Base-by-base conservation (phyloP, 225 moss, liverwort and hornwort genomes). In the Climacium dendroides region DNA sequence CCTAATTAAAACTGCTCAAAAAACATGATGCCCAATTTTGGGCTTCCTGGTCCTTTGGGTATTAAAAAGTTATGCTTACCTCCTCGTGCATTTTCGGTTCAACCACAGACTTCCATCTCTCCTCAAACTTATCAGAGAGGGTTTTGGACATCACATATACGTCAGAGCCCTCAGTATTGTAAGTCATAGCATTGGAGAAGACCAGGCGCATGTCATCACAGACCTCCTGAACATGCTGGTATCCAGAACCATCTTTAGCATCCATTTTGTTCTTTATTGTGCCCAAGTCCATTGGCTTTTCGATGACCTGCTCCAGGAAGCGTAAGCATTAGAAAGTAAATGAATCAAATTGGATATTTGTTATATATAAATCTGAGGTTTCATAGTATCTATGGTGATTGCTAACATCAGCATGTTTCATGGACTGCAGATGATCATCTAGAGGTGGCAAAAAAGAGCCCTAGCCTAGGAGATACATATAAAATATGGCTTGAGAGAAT, bases 221-320 rank as follows among this genome's bases (percentile, higher is more conserved):
- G 53, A 96, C 93, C 84, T 99, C 99, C 88, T 97, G 97, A 79
- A 99, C 86, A 84, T 99, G 95, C 90, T 96, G 97, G 92, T 99
- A 99, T 32, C 94, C 94, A 57, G 97, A 94, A n/a, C 91, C 92
- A 88, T 96, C 99, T 89, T 97, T 99, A 54, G 92, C 93, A 91
- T 97, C 99, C 97, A 99, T 95, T 82, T 85, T 95, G 88, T 91
- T 95, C 67, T 96, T 95, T 81, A 99, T 95, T 78, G 99, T 99
- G 74, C 99, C 99, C 54, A 99, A 92, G 91, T 99, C 99, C 99
- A 99, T 97, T 65, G 99, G 97, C 81, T 95, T 95, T 73, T 96
- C 94, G 45, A 99, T 95, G 45, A 99, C 97, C 98, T 99, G 95
- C 85, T 88, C 84, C 81, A 91, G 61, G 73, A 79, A 37, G 69